A percentile compares a stretch with the other conserved stretches of the same genome.
These are phyloP conservation scores for Quercus lobata DNA, from an alignment of 331 rosid genomes.

Conservation along the genomic window DNA sequence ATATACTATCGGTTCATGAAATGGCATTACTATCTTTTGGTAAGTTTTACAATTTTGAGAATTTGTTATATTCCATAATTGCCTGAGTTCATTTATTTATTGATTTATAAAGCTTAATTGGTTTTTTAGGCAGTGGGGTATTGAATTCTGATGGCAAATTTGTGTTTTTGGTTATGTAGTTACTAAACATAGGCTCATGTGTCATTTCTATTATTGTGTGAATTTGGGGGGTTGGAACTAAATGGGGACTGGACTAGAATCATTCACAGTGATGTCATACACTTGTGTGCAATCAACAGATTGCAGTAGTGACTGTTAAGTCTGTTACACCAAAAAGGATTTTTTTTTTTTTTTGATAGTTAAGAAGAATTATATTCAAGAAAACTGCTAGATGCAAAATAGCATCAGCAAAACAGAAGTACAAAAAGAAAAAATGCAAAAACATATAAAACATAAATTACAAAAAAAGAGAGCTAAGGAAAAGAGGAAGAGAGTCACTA, in stretches of 20 bases:
- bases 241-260: not conserved
- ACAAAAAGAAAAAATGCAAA: too few species aligned
- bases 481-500: too few species aligned
- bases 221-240: not conserved
- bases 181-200: not conserved
- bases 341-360: too few species aligned
- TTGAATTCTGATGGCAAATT: not conserved
- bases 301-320: not conserved
- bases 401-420: too few species aligned
- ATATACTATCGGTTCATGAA: constrained; percentile 89
- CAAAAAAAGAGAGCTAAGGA: too few species aligned
- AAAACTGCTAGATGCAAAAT: too few species aligned
- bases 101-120: not conserved
- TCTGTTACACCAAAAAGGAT: not conserved
- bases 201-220: not conserved
- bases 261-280: not conserved
- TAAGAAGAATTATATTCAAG: too few species aligned
- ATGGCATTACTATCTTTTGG: constrained; percentile 99
- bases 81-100: not conserved
- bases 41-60: constrained; percentile 27
- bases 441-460: too few species aligned
- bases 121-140: not conserved
- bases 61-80: not conserved
- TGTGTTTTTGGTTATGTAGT: not conserved
- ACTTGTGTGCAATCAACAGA: not conserved